Evolutionary conservation across 768 basidiomycete species (phyloP).

Genomic region (Xanthoconium stramineum): DNA sequence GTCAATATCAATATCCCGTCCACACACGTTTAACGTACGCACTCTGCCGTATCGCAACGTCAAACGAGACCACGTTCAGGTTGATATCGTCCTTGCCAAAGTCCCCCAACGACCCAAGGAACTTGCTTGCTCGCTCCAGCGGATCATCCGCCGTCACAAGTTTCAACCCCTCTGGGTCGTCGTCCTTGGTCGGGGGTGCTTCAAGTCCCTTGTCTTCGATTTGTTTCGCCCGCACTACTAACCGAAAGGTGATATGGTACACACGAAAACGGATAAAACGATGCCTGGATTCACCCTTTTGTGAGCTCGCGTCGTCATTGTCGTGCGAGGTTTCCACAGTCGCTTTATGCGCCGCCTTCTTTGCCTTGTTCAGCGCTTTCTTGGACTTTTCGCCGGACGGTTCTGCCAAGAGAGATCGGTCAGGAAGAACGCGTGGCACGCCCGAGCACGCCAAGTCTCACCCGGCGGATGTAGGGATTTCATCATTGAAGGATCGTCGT

Average conservation of each 20-base stretch:
- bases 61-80: conserved; percentile 72
- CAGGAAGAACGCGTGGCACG: conserved; percentile 30
- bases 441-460: conserved; percentile 24
- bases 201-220: conserved; percentile 74
- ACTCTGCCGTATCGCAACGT: conserved; percentile 83
- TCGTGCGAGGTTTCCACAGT: conserved; percentile 41
- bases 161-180: conserved; percentile 81
- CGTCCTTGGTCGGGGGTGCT: conserved; percentile 55
- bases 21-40: conserved; percentile 23
- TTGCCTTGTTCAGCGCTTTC: conserved; percentile 84
- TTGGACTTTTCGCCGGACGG: conserved; percentile 44
- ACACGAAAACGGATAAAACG: conserved; percentile 8
- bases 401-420: conserved; percentile 12
- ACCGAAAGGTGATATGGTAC: conserved; percentile 14
- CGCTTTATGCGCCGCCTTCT: conserved; percentile 66
- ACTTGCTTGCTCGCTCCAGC: conserved; percentile 71
- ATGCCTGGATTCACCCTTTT: conserved; percentile 54
- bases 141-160: conserved; percentile 60
- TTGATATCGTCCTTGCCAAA: conserved; percentile 55
- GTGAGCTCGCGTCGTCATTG: conserved; percentile 41
- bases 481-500: conserved; percentile 68
- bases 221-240: conserved; percentile 30
- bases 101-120: conserved; percentile 60
- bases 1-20: neutral
- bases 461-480: conserved; percentile 37